phyloP scores from a whole-genome alignment of 306 rosid species.

The Fragaria nilgerrensis region DNA sequence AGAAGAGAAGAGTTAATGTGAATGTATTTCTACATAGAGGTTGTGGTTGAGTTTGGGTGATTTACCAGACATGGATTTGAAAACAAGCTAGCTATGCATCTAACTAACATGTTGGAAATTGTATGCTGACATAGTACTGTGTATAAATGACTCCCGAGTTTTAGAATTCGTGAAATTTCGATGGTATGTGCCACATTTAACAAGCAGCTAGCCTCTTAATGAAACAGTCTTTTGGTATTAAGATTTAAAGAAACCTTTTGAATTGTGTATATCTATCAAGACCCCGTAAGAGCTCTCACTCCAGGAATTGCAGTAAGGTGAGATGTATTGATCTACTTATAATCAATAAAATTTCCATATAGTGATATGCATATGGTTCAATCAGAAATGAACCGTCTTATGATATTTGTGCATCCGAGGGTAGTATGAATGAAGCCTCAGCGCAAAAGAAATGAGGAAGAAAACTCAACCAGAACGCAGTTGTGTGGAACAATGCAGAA shows the following conservation, averaged over 20 bases:
- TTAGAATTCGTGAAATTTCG: background rate
- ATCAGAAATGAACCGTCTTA: background rate
- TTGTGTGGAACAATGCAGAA: background rate
- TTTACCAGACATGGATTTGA: constrained; percentile 11
- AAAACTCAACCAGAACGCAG: background rate
- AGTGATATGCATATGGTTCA: background rate
- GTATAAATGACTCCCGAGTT: background rate
- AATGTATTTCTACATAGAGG: constrained; percentile 7
- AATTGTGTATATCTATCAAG: background rate
- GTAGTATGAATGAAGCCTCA: too few relatives aligned
- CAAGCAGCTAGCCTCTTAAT: background rate
- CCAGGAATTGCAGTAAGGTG: background rate
- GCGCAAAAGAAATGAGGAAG: background rate
- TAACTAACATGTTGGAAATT: background rate
- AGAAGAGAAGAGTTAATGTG: constrained; percentile 8
- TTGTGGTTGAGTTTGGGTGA: background rate
- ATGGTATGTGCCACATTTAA: background rate
- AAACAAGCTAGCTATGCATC: constrained; percentile 5
- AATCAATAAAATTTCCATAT: too few relatives aligned
- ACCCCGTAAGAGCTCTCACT: background rate
- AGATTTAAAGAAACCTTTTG: background rate
- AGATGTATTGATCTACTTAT: background rate
- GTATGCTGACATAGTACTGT: background rate
- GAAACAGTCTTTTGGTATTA: background rate
- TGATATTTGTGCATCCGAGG: background rate